phyloP scores from a whole-genome alignment of 139 green algal genomes.

The Gonium pectorale region DNA sequence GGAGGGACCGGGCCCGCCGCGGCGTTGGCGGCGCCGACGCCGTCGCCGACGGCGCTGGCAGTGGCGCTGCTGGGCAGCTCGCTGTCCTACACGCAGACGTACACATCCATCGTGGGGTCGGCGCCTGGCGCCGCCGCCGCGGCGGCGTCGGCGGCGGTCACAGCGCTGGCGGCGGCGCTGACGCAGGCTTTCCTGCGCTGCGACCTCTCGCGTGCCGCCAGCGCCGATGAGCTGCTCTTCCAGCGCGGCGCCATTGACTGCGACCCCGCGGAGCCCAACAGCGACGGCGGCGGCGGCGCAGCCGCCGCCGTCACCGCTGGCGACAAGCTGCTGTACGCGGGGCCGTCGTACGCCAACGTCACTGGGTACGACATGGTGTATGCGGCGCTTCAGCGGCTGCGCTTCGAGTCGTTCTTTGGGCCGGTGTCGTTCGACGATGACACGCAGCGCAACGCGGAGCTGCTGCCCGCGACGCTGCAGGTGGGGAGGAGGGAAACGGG shows the following conservation, averaged over 20 bases:
- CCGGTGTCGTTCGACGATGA: not conserved
- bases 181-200: not conserved
- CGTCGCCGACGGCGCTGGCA: not conserved
- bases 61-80: not conserved
- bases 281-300: not conserved
- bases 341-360: not conserved
- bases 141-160: not conserved
- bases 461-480: not conserved
- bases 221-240: constrained; percentile 14
- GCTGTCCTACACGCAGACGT: not conserved
- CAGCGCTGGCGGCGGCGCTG: not conserved
- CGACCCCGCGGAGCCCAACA: not conserved
- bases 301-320: not conserved
- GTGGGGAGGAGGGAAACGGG: no score
- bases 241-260: not conserved
- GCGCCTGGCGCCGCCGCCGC: not conserved
- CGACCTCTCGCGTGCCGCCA: not conserved
- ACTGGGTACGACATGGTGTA: constrained; percentile 24
- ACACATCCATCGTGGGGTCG: not conserved
- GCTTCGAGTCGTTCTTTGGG: constrained; percentile 23
- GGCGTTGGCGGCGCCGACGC: not conserved
- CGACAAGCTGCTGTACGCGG: not conserved
- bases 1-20: not conserved
- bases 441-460: not conserved
- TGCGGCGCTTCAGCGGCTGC: constrained; percentile 1